A percentile compares a stretch with the other conserved stretches of the same genome.
Evolutionary conservation across 371 early-diverging fungal genomes (phyloP).

Genomic region (Apophysomyces ossiformis): DNA sequence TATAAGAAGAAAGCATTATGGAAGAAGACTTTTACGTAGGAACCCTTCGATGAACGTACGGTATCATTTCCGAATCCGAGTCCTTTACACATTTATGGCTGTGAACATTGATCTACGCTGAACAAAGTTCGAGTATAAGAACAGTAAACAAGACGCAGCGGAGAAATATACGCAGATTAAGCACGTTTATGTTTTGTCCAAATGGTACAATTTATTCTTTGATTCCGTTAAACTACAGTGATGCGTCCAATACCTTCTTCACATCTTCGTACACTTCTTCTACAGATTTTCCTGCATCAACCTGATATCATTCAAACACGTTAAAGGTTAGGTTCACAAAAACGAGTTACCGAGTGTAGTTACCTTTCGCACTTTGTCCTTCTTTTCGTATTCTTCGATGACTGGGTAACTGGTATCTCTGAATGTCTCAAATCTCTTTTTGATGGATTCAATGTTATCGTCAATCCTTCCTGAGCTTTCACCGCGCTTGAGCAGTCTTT

Average conservation of each 20-base stretch:
- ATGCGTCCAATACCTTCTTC: constrained; percentile 51
- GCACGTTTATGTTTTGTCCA: no score
- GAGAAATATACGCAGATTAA: no score
- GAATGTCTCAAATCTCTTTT: constrained; percentile 91
- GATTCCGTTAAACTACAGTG: constrained; percentile 22
- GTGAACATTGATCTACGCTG: no score
- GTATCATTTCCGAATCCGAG: no score
- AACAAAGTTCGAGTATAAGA: no score
- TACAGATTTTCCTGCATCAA: constrained; percentile 61
- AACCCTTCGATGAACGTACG: no score
- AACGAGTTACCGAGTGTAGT: constrained; percentile 34
- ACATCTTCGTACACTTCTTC: constrained; percentile 61
- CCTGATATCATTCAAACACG: constrained; percentile 74
- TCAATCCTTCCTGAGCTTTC: constrained; percentile 93
- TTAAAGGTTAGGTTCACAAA: constrained; percentile 26
- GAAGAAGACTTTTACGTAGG: no score
- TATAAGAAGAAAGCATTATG: no score
- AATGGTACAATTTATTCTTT: constrained; percentile 5
- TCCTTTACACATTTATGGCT: no score
- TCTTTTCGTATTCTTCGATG: constrained; percentile 75
- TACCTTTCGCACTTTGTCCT: constrained; percentile 80
- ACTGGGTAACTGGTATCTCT: constrained; percentile 89
- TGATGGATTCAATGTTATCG: constrained; percentile 95
- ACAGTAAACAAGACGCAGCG: no score
- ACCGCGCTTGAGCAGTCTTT: constrained; percentile 88